Base-by-base conservation (phyloP, 2,329 filamentous ascomycete species). In the Colletotrichum tropicicola region DNA sequence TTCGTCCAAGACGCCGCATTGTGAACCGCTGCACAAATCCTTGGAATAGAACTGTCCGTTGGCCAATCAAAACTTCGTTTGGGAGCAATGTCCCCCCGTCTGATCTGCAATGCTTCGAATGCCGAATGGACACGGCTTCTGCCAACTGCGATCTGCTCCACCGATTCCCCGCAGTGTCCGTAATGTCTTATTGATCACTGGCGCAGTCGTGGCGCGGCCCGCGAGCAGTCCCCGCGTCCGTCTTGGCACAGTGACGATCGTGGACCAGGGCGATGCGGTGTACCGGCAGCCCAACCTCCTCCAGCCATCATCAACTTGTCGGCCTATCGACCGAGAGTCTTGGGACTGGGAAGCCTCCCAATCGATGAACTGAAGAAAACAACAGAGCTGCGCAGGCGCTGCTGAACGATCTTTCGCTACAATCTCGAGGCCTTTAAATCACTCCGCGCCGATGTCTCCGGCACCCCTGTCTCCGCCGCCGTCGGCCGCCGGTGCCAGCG, bases 161-260 rank as follows among this genome's bases (percentile, higher is more conserved):
- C 43, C 47, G 10, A 19, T 56, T 35, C 23, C 51, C 51, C 35
- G 15, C 35, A 28, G 13, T 27, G 12, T 10, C 58, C n/a, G n/a
- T 60, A 47, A 60, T 54, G 17, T 28, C 51, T 56, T 56, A 60
- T 32, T 60, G 49, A 47, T 60, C 41, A 55, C 21, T 53, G 15
- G 49, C 39, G n/a, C 27, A 10, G 17, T n/a, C n/a, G 39, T 17
- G 21, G 23, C 17, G 28, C 49, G 30, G 41, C 25, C 57, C 23
- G 49, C 32, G 30, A n/a, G 30, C 49, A n/a, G 17, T 39, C 49
- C 32, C 49, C 49, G 49, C 49, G 30, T 39, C 49, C 49, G 49
- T 56, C 57, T 55, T 23, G 30, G 21, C 49, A 44, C 17, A n/a
- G n/a, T n/a, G 39, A 30, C 19, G 21, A 21, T 47, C 30, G 15